Evolutionary conservation across 83 land plant species (phyloP).

Genomic region (Diphasiastrum complanatum): DNA sequence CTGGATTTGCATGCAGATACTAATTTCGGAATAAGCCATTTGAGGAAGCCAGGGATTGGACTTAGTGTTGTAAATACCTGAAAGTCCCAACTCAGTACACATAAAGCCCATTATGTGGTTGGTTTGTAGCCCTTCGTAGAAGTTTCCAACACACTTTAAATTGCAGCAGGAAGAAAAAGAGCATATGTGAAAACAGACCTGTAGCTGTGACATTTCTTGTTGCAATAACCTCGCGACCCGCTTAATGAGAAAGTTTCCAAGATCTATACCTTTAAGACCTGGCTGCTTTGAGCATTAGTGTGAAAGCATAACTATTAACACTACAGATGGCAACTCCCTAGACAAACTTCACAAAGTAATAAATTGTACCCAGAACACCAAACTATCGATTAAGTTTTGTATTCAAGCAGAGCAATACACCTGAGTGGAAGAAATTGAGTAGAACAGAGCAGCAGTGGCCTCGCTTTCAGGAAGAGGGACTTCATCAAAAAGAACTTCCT

Average conservation of each 20-base stretch:
- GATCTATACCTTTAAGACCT: constrained; percentile 83
- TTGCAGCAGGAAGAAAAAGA: neutral
- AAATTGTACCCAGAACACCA: neutral
- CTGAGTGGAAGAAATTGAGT: constrained; percentile 91
- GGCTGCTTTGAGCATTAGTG: constrained; percentile 37
- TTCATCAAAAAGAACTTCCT: constrained; percentile 84
- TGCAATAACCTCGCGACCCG: constrained; percentile 64
- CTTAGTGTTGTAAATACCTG: constrained; percentile 18
- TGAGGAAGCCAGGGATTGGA: constrained; percentile 16
- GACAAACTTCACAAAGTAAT: too few species aligned
- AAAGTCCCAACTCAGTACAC: neutral
- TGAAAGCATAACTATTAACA: neutral
- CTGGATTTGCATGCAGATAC: constrained; percentile 5
- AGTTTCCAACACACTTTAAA: constrained; percentile 16
- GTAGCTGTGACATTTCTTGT: constrained; percentile 69
- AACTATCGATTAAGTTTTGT: neutral
- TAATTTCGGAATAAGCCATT: constrained; percentile 15
- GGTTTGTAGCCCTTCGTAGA: neutral
- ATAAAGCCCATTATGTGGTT: neutral
- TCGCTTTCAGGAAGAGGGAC: constrained; percentile 67
- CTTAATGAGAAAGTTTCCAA: constrained; percentile 89
- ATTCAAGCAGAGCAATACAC: constrained; percentile 25
- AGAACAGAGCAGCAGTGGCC: constrained; percentile 78
- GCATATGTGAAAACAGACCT: constrained; percentile 28
- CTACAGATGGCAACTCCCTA: neutral